phyloP scores from a whole-genome alignment of 306 rosid species.

The Vigna nakashimae region DNA sequence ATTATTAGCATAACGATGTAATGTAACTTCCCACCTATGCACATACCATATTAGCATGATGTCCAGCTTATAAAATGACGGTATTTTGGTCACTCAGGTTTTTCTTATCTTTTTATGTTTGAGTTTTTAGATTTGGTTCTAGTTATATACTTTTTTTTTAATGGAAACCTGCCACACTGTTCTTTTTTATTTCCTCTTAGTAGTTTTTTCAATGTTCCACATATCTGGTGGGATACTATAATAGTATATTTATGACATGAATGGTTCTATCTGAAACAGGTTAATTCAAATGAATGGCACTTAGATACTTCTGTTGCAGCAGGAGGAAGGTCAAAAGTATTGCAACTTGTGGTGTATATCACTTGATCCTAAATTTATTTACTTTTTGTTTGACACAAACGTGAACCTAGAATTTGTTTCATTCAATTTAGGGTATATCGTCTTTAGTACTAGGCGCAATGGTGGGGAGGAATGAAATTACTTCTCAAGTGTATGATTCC shows the following conservation, averaged over 20 bases:
- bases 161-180: slow-evolving; percentile 9
- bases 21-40: slow-evolving; percentile 8
- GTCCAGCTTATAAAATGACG: slow-evolving; percentile 28
- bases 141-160: slow-evolving; percentile 1
- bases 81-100: slow-evolving; percentile 8
- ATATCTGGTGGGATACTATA: slow-evolving; percentile 14
- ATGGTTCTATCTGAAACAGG: slow-evolving; percentile 58
- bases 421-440: neutral
- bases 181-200: slow-evolving; percentile 1
- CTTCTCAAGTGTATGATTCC: slow-evolving; percentile 31
- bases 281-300: slow-evolving; percentile 97
- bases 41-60: slow-evolving; percentile 23
- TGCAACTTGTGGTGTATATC: slow-evolving; percentile 96
- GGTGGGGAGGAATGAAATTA: neutral
- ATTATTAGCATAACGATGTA: neutral
- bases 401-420: slow-evolving; percentile 27
- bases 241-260: slow-evolving; percentile 2
- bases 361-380: slow-evolving; percentile 47
- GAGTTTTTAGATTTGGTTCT: slow-evolving; percentile 16
- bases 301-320: slow-evolving; percentile 97
- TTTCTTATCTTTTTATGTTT: slow-evolving; percentile 16
- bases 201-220: slow-evolving; percentile 22
- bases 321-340: slow-evolving; percentile 96
- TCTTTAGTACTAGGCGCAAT: neutral
- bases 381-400: slow-evolving; percentile 4